These are phyloP conservation scores for Oidiodendron maius DNA, from an alignment of 495 filamentous ascomycete species.

Conservation along the genomic window DNA sequence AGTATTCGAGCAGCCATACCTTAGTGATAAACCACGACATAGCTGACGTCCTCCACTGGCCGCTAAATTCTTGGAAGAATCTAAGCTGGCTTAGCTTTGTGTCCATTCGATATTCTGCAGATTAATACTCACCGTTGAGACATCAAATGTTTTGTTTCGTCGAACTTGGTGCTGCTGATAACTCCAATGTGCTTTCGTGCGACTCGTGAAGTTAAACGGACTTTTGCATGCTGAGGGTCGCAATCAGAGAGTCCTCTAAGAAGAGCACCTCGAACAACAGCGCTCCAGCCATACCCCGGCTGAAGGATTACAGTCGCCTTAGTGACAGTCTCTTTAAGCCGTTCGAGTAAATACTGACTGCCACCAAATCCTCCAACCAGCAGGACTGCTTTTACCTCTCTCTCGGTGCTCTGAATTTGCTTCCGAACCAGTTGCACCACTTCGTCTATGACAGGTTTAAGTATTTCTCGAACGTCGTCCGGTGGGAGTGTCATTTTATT, in stretches of 20 bases:
- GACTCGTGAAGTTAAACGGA: slow-evolving; percentile 37
- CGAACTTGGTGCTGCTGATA: slow-evolving; percentile 22
- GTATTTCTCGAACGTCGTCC: slow-evolving; percentile 41
- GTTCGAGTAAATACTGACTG: slow-evolving; percentile 57
- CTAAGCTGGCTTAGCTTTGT: neutral
- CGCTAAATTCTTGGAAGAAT: neutral
- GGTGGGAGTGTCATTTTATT: slow-evolving; percentile 26
- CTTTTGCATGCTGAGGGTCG: slow-evolving; percentile 32
- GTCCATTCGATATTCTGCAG: neutral
- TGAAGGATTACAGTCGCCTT: slow-evolving; percentile 47
- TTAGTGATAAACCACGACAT: neutral
- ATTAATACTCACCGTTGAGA: slow-evolving; percentile 6
- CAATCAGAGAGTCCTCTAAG: slow-evolving; percentile 37
- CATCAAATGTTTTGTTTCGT: slow-evolving; percentile 25
- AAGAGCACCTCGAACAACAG: slow-evolving; percentile 36
- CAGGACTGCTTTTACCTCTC: slow-evolving; percentile 48
- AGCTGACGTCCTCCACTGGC: slow-evolving; percentile 15
- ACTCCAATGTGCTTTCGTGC: slow-evolving; percentile 47
- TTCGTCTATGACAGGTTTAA: slow-evolving; percentile 50
- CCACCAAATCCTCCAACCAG: slow-evolving; percentile 70
- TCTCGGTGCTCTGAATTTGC: slow-evolving; percentile 43
- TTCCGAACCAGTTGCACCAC: slow-evolving; percentile 54
- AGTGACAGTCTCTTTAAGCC: slow-evolving; percentile 35
- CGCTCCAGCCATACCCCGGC: slow-evolving; percentile 53
- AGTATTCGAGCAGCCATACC: too few species aligned